Conservation (phyloP, 305 asterid species). For the Fraxinus angustifolia region DNA sequence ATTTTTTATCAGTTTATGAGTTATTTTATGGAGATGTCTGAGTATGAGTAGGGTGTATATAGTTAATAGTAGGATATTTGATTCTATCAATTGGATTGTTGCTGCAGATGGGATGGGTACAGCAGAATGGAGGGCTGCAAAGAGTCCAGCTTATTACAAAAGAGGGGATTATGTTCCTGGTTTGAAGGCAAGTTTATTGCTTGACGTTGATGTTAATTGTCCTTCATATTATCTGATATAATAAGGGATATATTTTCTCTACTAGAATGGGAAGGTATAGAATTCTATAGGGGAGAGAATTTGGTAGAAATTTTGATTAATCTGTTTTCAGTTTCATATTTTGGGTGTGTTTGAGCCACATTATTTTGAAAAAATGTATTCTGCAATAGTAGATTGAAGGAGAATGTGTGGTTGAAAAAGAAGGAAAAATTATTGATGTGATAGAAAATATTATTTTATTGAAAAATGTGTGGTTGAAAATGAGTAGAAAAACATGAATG, state of each 20-base stretch:
- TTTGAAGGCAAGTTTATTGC: conserved; percentile 52
- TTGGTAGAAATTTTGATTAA: neutral
- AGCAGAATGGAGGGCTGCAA: conserved; percentile 97
- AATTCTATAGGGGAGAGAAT: neutral
- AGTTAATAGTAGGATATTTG: conserved; percentile 4
- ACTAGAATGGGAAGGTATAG: neutral
- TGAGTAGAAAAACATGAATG: too few species aligned
- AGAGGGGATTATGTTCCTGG: conserved; percentile 98
- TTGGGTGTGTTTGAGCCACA: too few species aligned
- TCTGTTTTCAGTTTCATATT: neutral
- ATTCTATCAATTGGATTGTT: conserved; percentile 20
- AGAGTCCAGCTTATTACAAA: conserved; percentile 87
- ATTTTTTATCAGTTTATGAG: neutral
- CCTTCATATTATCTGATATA: neutral
- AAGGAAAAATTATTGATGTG: too few species aligned
- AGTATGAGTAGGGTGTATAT: neutral
- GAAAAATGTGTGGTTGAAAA: too few species aligned
- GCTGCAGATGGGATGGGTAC: conserved; percentile 90
- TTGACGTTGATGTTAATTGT: neutral
- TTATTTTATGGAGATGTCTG: neutral
- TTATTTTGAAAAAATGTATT: too few species aligned
- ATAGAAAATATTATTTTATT: too few species aligned
- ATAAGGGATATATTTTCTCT: neutral
- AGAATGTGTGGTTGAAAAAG: too few species aligned
- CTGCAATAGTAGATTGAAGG: too few species aligned